Percentiles rank a stretch among this genome's conserved stretches.
These are phyloP conservation scores for Lachancea fermentati DNA, from an alignment of 805 yeast genomes.

Conservation along the genomic window DNA sequence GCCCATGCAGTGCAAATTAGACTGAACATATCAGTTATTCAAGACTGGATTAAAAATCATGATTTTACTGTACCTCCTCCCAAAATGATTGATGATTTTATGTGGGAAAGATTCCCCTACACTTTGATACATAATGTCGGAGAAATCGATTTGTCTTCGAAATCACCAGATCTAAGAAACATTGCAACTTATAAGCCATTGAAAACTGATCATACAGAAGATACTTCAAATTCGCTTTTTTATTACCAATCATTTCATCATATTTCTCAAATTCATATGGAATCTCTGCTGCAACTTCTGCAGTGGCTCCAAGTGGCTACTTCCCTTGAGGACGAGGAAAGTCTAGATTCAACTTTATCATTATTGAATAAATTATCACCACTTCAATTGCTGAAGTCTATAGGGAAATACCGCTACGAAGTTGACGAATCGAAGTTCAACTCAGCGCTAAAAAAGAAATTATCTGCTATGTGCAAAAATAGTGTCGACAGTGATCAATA, in stretches of 20 bases:
- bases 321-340: slow-evolving; percentile 58
- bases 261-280: slow-evolving; percentile 61
- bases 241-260: slow-evolving; percentile 60
- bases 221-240: slow-evolving; percentile 41
- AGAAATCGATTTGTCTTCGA: slow-evolving; percentile 20
- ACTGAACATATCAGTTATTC: slow-evolving; percentile 76
- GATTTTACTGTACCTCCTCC: slow-evolving; percentile 29
- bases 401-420: slow-evolving; percentile 78
- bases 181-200: slow-evolving; percentile 24
- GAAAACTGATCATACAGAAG: slow-evolving; percentile 5
- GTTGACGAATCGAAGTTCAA: slow-evolving; percentile 69
- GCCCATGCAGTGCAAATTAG: slow-evolving; percentile 85
- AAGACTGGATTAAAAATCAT: slow-evolving; percentile 80
- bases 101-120: slow-evolving; percentile 36
- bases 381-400: slow-evolving; percentile 60
- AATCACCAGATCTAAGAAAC: slow-evolving; percentile 20
- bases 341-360: slow-evolving; percentile 47
- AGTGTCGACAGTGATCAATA: slow-evolving; percentile 22
- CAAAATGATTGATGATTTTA: slow-evolving; percentile 33
- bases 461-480: slow-evolving; percentile 21
- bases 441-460: slow-evolving; percentile 38
- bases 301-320: slow-evolving; percentile 91
- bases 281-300: slow-evolving; percentile 69
- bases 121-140: slow-evolving; percentile 31
- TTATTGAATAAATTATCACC: slow-evolving; percentile 58